Evolutionary conservation across 164 flowering plant species (phyloP), one percentile per base, ranked within the genome.

Genomic region (Vitis rupestris): DNA sequence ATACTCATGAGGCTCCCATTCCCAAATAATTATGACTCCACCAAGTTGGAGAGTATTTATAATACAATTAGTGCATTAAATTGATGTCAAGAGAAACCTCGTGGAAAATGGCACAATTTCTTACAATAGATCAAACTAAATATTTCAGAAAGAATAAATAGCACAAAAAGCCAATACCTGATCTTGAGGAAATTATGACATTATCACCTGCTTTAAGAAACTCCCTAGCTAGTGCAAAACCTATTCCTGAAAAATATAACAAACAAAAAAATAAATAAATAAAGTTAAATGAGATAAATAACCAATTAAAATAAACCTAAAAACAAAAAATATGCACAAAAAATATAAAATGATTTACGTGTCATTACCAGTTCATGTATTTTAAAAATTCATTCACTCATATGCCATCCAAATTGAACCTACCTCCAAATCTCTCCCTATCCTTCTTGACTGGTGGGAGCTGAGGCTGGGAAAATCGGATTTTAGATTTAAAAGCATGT

Each of bases 151-250:
- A 11, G n/a, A 27, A 50, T 16, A 3, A 55, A 50, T 15, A 74
- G 59, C 19, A 66, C 16, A 10, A 4, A 13, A 37, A 71, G 27
- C 63, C 17, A 65, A 57, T 68, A 89, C 98, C 87, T 78, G 99
- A 88, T 84, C 99, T 88, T 64, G 99, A 94, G 82, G 93, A 94
- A 62, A 92, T 83, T 49, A 92, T 9, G 55, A 95, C 90, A 75
- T 88, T 95, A 76, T 95, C 99, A 44, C 98, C 97, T 19, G 89
- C 90, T 79, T 87, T 91, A 10, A 91, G 81, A 73, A 95, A 95
- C 74, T 90, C 96, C 69, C 80, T 85, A 49, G 98, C 99, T 58
- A 92, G 73, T 10, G 98, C 98, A 84, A 80, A 91, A 9, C 98
- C 98, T 27, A 95, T 87, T 66, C 99, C 99, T 95, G 90, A 66